Evolutionary conservation across 345 rosid species (phyloP).

Genomic region (Cardamine occulta): DNA sequence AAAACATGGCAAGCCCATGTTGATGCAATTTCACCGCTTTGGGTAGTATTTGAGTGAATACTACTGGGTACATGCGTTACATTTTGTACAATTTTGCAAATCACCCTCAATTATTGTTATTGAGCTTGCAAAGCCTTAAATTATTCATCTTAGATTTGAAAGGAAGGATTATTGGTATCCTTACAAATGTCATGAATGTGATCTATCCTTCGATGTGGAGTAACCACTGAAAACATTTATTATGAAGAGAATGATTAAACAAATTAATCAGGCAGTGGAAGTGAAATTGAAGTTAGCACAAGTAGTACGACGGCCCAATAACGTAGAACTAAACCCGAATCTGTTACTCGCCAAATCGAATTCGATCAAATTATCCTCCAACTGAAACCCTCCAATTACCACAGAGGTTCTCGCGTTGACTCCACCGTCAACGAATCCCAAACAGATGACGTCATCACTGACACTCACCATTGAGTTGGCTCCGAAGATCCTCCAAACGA

Average conservation of each 20-base stretch:
- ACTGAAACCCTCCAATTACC: slow-evolving; percentile 69
- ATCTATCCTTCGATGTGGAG: no score
- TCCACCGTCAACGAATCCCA: slow-evolving; percentile 78
- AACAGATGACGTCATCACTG: slow-evolving; percentile 51
- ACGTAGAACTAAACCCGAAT: slow-evolving; percentile 66
- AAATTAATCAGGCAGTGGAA: slow-evolving; percentile 38
- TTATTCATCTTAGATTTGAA: no score
- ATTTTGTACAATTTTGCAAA: no score
- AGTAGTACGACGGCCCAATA: slow-evolving; percentile 53
- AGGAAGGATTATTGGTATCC: no score
- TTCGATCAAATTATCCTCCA: slow-evolving; percentile 61
- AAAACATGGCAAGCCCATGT: no score
- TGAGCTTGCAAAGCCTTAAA: no score
- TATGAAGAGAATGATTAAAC: not conserved
- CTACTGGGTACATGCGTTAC: no score
- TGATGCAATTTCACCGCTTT: no score
- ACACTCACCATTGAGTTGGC: slow-evolving; percentile 75
- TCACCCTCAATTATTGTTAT: no score
- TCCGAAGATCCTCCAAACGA: slow-evolving; percentile 66
- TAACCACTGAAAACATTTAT: not conserved
- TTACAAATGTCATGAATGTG: no score
- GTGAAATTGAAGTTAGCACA: slow-evolving; percentile 80
- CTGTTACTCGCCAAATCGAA: slow-evolving; percentile 63
- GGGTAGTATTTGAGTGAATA: no score
- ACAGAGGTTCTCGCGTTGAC: slow-evolving; percentile 58